Base-by-base conservation (phyloP, 805 yeast genomes). In the Ogataea sp. region DNA sequence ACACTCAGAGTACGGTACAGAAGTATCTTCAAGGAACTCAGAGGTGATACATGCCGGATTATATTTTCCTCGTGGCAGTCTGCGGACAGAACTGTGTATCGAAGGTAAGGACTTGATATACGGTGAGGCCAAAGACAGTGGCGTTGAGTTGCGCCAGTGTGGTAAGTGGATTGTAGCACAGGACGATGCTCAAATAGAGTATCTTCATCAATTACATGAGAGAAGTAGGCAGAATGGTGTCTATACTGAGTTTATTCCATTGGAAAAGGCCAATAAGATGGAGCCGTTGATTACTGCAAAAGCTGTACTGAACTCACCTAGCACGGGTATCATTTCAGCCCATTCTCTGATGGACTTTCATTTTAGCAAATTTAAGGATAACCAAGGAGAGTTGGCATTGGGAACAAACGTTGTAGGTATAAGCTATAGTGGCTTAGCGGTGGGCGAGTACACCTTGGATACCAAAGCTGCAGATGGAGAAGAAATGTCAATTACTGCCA, bases 1-100 rank as follows among this genome's bases (percentile, higher is more conserved):
- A 51, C 76, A 87, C 55, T 56, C 61, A 1, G 65, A 66, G 27
- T 55, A 77, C 36, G 96, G 96, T 1, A 71, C 73, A 47, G 96
- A 88, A 50, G 86, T 95, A 0, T 81, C 94, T 6, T 73, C 90
- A n/a, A 66, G 96, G 38, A 88, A 88, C 64, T 83, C 95, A 2
- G 97, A 89, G 53, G 97, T 89, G 20, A 81, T 88, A 20, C 97
- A 88, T 60, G 95, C 95, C 0, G 96, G 96, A 0, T 51, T 88
- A 6, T 89, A 89, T 55, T 83, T 84, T 51, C 94, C 95, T 0
- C 61, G 65, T 9, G 73, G 74, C 42, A 70, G 83, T 2, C 64
- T 89, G 39, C 82, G 85, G 52, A 75, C 85, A 0, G 59, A 66
- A 46, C 59, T 88, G 23, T 89, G 96, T 51, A 65, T 88, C 26